phyloP scores from a whole-genome alignment of 768 basidiomycete species.

The Sistotremastrum niveocremeum region DNA sequence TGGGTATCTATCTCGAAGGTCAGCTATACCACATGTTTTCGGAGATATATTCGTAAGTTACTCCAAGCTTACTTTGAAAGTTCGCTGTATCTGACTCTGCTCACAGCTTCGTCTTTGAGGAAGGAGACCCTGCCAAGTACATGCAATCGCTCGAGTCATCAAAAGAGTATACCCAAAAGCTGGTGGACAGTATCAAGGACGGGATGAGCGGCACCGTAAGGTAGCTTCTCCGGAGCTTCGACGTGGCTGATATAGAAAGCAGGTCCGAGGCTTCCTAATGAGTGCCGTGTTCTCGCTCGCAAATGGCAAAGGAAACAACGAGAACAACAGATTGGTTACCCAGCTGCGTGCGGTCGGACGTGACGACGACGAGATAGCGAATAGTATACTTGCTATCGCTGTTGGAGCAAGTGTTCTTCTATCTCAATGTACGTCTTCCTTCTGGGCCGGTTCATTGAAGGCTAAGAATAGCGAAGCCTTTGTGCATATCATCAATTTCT shows the following conservation, averaged over 20 bases:
- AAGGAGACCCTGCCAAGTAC: too few relatives aligned
- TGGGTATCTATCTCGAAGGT: slow-evolving; percentile 46
- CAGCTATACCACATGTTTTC: slow-evolving; percentile 51
- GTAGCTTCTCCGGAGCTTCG: neutral
- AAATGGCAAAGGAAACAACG: slow-evolving; percentile 13
- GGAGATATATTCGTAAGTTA: slow-evolving; percentile 55
- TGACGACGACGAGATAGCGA: slow-evolving; percentile 48
- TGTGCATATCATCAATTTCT: slow-evolving; percentile 52
- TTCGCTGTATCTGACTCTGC: too few relatives aligned
- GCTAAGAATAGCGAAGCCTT: slow-evolving; percentile 27
- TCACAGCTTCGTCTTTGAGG: too few relatives aligned
- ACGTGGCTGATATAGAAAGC: neutral
- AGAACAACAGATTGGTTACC: slow-evolving; percentile 38
- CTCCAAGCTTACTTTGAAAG: neutral
- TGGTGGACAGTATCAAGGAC: too few relatives aligned
- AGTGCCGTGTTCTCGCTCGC: neutral
- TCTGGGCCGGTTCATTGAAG: neutral
- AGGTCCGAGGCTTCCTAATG: neutral
- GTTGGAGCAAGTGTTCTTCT: slow-evolving; percentile 56
- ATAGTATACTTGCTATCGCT: slow-evolving; percentile 58
- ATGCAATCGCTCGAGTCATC: too few relatives aligned
- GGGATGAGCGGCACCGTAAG: neutral
- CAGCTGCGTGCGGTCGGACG: slow-evolving; percentile 42
- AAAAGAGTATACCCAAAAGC: too few relatives aligned
- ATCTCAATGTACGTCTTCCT: slow-evolving; percentile 39